Evolutionary conservation across 176 grass and related monocot species (phyloP).

Genomic region (Oryza coarctata): DNA sequence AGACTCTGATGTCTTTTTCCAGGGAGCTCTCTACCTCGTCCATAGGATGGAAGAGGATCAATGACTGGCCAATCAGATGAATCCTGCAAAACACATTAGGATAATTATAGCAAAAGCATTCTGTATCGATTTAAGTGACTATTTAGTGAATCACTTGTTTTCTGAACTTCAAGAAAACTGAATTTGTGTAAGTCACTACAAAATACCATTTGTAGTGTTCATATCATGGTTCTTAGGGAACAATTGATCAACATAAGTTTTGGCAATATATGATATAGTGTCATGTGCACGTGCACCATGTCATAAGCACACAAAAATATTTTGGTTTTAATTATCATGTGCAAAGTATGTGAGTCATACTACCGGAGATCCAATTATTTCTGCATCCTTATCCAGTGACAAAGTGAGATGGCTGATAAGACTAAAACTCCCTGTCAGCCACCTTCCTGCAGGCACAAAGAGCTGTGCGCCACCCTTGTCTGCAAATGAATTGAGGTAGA

Average conservation of each 20-base stretch:
- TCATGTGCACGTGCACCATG: background rate
- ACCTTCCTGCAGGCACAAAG: constrained; percentile 93
- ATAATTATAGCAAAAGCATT: background rate
- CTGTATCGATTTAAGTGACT: background rate
- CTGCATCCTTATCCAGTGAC: constrained; percentile 81
- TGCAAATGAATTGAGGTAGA: constrained; percentile 95
- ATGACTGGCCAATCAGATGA: constrained; percentile 69
- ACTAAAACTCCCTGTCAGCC: constrained; percentile 93
- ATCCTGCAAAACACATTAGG: constrained; percentile 45
- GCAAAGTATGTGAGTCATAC: constrained; percentile 2
- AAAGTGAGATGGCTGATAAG: constrained; percentile 94
- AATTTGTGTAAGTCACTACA: background rate
- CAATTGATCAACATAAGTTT: background rate
- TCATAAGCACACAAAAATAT: background rate
- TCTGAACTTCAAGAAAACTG: background rate
- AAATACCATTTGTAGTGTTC: background rate
- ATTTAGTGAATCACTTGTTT: background rate
- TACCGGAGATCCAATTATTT: constrained; percentile 88
- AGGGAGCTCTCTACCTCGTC: constrained; percentile 84
- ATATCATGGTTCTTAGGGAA: background rate
- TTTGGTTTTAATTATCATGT: background rate
- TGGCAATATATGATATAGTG: background rate
- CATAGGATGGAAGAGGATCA: constrained; percentile 91
- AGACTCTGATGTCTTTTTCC: constrained; percentile 81
- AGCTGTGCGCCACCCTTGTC: constrained; percentile 92